Conservation (phyloP, 1,284 basidiomycete genomes). For the Pterulicium gracile region DNA sequence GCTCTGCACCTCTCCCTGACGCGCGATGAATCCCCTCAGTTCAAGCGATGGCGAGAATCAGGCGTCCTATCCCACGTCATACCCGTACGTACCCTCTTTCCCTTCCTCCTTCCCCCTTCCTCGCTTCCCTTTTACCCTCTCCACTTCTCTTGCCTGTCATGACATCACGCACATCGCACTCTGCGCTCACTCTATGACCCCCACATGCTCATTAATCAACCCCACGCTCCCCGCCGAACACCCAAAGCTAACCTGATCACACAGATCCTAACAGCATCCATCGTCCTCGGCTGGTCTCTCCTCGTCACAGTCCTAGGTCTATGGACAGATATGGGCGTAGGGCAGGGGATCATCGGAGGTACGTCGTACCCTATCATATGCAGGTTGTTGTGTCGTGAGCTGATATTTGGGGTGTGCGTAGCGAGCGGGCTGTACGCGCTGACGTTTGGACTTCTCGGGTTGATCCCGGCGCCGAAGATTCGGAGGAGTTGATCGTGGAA, state of each 20-base stretch:
- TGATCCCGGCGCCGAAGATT: constrained; percentile 51
- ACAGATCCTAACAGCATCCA: constrained; percentile 49
- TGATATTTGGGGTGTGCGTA: constrained; percentile 16
- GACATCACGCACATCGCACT: not conserved
- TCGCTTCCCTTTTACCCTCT: not conserved
- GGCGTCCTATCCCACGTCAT: constrained; percentile 48
- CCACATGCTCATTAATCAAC: no score
- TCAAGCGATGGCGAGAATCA: constrained; percentile 51
- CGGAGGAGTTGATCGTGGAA: constrained; percentile 26
- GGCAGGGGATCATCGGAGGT: constrained; percentile 56
- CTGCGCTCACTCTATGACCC: no score
- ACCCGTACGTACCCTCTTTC: constrained; percentile 24
- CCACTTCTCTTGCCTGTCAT: not conserved
- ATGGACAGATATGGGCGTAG: constrained; percentile 53
- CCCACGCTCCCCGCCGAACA: no score
- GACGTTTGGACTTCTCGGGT: constrained; percentile 56
- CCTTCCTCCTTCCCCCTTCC: not conserved
- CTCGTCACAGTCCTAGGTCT: constrained; percentile 49
- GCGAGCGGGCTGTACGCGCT: constrained; percentile 59
- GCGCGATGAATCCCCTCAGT: constrained; percentile 26
- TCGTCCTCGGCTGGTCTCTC: constrained; percentile 57
- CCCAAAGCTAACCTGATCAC: constrained; percentile 11
- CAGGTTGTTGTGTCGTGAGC: constrained; percentile 6
- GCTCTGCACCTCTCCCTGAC: no score
- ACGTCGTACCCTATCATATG: constrained; percentile 13